A percentile compares a stretch with the other conserved stretches of the same genome.
These are phyloP conservation scores for Persicaria tinctoria DNA, from an alignment of 148 eudicot genomes.

Conservation along the genomic window DNA sequence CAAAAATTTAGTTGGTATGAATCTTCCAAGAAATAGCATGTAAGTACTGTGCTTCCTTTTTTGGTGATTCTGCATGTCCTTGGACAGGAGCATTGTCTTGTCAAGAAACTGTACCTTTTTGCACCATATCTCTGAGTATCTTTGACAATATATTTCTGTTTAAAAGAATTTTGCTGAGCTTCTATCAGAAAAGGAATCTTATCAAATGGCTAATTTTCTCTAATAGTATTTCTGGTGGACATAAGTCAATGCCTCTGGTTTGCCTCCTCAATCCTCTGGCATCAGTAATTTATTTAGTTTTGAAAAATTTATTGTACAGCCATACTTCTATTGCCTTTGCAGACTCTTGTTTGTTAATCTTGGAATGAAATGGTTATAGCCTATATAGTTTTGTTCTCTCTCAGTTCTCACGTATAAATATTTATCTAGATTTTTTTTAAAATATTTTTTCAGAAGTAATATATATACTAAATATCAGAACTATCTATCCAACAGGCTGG, in stretches of 20 bases:
- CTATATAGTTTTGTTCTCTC: too few species aligned
- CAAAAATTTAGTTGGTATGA: conserved; percentile 86
- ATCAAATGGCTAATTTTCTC: not conserved
- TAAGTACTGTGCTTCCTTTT: conserved; percentile 33
- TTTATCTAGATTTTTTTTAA: not conserved
- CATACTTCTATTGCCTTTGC: not conserved
- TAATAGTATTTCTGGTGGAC: conserved; percentile 1
- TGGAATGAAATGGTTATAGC: not conserved
- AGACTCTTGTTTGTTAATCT: not conserved
- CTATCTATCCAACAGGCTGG: conserved; percentile 53
- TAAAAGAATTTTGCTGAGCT: not conserved
- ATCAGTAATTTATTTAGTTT: not conserved
- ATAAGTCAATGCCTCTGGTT: not conserved
- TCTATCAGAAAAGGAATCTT: not conserved
- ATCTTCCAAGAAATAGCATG: conserved; percentile 98
- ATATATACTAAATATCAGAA: not conserved
- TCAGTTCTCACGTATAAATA: not conserved
- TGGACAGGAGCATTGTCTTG: not conserved
- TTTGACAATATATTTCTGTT: not conserved
- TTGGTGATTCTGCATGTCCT: not conserved
- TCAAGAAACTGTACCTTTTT: not conserved
- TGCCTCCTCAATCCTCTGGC: not conserved
- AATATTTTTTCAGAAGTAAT: not conserved
- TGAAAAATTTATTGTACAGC: not conserved
- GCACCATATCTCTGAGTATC: not conserved